Percentiles rank a stretch among this genome's conserved stretches.
phyloP scores from a whole-genome alignment of 768 basidiomycete genomes.

The Suillus luteus region DNA sequence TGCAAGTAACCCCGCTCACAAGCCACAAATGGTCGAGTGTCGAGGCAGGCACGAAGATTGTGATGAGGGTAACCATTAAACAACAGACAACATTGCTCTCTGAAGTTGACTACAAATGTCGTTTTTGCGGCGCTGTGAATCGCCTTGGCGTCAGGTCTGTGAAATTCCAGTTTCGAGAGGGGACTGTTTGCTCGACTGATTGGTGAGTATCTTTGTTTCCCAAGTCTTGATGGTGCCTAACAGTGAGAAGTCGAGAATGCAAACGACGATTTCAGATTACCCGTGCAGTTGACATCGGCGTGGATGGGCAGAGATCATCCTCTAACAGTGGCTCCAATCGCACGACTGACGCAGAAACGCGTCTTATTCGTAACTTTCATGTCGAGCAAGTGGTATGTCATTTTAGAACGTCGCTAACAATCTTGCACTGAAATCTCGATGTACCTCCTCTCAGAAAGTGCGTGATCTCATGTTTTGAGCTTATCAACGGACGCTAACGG shows the following conservation, averaged over 20 bases:
- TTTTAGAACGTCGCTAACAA: neutral
- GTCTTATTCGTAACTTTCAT: neutral
- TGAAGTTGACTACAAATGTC: conserved; percentile 21
- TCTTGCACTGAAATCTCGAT: neutral
- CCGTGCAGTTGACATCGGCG: too few species aligned
- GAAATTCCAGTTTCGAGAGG: conserved; percentile 10
- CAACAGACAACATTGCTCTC: conserved; percentile 8
- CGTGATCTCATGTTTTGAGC: neutral
- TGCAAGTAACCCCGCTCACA: conserved; percentile 25
- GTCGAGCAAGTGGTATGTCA: neutral
- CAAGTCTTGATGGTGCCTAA: conserved; percentile 5
- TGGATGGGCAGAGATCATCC: too few species aligned
- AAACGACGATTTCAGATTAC: conserved; percentile 15
- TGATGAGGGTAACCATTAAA: conserved; percentile 29
- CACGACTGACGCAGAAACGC: neutral
- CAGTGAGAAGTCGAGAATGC: conserved; percentile 23
- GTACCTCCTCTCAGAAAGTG: neutral
- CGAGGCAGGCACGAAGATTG: conserved; percentile 26
- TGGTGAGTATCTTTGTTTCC: conserved; percentile 17
- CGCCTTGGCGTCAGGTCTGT: conserved; percentile 1
- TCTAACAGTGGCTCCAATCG: neutral
- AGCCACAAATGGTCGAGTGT: conserved; percentile 26
- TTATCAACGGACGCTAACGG: neutral
- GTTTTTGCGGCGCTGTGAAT: conserved; percentile 8
- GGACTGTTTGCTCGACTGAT: conserved; percentile 26